These are phyloP conservation scores for Aspergillus tamarii DNA, from an alignment of 2,329 filamentous ascomycete genomes.

Conservation along the genomic window DNA sequence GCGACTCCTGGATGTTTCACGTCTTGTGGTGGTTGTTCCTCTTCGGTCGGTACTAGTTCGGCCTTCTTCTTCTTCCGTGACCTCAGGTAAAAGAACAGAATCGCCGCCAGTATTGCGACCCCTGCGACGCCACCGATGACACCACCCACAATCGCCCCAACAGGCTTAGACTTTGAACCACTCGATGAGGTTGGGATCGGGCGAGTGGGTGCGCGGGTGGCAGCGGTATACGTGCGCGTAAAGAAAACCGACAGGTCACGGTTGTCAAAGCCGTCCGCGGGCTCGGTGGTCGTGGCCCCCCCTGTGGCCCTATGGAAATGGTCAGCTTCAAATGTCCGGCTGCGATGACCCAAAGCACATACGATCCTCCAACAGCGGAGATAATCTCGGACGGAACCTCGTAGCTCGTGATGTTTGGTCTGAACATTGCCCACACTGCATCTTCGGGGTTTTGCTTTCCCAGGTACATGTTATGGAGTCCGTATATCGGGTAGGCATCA, in stretches of 20 bases:
- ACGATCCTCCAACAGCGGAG: constrained; percentile 9
- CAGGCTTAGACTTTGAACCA: not conserved
- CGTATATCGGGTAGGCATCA: constrained; percentile 6
- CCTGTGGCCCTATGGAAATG: not conserved
- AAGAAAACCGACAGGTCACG: constrained; percentile 7
- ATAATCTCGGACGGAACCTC: constrained; percentile 5
- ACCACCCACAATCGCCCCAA: constrained; percentile 5
- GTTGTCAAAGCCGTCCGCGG: not conserved
- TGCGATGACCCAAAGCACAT: not conserved
- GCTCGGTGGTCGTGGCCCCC: not conserved
- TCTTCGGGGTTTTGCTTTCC: constrained; percentile 10
- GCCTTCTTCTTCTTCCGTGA: not conserved
- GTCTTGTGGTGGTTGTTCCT: not conserved
- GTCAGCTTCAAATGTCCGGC: not conserved
- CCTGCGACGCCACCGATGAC: constrained; percentile 2
- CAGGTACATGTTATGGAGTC: constrained; percentile 13
- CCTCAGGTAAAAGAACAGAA: not conserved
- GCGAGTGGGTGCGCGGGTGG: not conserved
- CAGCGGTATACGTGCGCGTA: not conserved
- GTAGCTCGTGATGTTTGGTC: constrained; percentile 8
- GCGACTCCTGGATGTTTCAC: not conserved
- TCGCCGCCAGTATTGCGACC: not conserved
- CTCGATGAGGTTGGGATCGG: not conserved
- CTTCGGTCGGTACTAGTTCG: not conserved
- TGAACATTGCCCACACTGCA: not conserved